Evolutionary conservation across 352 stramenopile genomes (phyloP).

Genomic region (Pythium phragmiticola): DNA sequence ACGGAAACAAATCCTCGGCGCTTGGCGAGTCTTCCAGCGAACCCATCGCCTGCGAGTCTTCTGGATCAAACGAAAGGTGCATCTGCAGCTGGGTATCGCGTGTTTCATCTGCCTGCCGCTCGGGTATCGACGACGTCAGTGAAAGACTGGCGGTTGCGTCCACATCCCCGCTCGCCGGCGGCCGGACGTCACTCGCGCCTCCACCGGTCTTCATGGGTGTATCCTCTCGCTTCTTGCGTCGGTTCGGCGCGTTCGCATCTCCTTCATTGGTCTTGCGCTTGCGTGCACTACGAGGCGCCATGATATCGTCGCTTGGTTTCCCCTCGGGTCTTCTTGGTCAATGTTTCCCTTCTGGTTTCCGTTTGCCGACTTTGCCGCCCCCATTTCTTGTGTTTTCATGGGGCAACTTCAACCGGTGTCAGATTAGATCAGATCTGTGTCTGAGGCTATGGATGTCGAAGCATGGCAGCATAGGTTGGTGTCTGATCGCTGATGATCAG

Average conservation of each 20-base stretch:
- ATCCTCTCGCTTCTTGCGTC: constrained; percentile 24
- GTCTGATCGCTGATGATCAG: constrained; percentile 1
- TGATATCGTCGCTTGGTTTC: constrained; percentile 7
- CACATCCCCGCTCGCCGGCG: not conserved
- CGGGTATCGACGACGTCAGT: not conserved
- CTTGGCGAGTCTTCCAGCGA: constrained; percentile 27
- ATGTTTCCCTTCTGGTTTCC: constrained; percentile 13
- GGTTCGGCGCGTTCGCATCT: constrained; percentile 5
- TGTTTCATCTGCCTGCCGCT: constrained; percentile 7
- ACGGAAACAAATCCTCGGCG: constrained; percentile 6
- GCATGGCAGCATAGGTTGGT: not conserved
- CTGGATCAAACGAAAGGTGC: constrained; percentile 5
- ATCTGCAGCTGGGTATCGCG: not conserved
- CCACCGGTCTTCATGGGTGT: constrained; percentile 4
- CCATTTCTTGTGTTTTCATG: not conserved
- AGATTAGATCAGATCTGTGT: not conserved
- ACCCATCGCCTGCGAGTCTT: constrained; percentile 10
- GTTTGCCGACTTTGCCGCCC: constrained; percentile 15
- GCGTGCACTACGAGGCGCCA: constrained; percentile 24
- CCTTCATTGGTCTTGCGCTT: constrained; percentile 16
- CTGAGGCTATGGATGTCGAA: not conserved
- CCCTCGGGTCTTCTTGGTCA: constrained; percentile 7
- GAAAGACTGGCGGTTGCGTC: not conserved
- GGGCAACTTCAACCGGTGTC: constrained; percentile 43
- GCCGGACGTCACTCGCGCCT: not conserved